A percentile compares a stretch with the other conserved stretches of the same genome.
Evolutionary conservation across 2,329 filamentous ascomycete species (phyloP).

Genomic region (Pseudocercospora eumusae): DNA sequence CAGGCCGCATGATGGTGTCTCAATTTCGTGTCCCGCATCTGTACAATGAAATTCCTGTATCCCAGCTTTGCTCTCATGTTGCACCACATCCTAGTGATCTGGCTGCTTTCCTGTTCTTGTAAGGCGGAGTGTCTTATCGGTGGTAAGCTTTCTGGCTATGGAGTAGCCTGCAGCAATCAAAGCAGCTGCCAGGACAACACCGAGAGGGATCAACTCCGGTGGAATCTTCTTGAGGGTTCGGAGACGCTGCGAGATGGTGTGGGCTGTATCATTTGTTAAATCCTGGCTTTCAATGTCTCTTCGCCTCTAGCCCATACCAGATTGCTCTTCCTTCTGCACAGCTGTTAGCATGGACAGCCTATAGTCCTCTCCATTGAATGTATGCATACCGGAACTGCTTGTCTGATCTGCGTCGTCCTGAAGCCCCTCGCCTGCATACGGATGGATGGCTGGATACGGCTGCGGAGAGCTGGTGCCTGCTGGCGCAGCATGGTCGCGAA

Average conservation of each 20-base stretch:
- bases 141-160: constrained; percentile 73
- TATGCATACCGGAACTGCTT: constrained; percentile 39
- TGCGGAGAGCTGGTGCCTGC: constrained; percentile 38
- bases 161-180: constrained; percentile 81
- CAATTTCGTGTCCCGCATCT: constrained; percentile 5
- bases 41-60: constrained; percentile 2
- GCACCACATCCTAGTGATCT: constrained; percentile 23
- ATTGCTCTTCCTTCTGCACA: constrained; percentile 63
- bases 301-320: too few relatives aligned
- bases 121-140: constrained; percentile 91
- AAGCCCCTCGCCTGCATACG: constrained; percentile 39
- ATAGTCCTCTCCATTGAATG: not conserved
- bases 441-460: constrained; percentile 42
- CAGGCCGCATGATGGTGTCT: not conserved
- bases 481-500: constrained; percentile 44
- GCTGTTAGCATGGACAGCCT: constrained; percentile 20
- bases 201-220: constrained; percentile 89
- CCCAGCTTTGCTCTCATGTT: not conserved
- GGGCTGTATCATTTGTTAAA: constrained; percentile 64
- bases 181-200: constrained; percentile 77
- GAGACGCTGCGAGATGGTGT: constrained; percentile 94
- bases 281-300: too few relatives aligned
- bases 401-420: constrained; percentile 36
- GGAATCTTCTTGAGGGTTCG: constrained; percentile 87
- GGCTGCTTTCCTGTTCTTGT: constrained; percentile 62